Percentiles rank a stretch among this genome's conserved stretches.
Conservation (phyloP, 192 early-diverging fungal species). For the Coemansia sp. region DNA sequence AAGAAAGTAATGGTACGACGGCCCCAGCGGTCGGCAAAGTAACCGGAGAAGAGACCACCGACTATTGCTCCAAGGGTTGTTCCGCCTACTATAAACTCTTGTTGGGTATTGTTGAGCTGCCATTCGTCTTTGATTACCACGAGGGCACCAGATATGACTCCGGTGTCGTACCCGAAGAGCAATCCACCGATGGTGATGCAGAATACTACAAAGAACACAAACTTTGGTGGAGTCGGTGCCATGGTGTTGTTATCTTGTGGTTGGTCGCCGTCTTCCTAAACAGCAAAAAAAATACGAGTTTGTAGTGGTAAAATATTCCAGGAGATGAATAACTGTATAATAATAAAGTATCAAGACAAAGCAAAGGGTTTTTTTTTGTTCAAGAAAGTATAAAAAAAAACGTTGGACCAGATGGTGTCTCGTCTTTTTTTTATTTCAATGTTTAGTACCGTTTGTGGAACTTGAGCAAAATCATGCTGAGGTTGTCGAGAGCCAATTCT, state of each 20-base stretch:
- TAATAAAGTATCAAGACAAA: background rate
- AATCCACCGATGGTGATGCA: conserved; percentile 57
- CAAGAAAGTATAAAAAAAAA: background rate
- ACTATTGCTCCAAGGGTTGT: conserved; percentile 58
- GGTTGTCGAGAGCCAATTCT: conserved; percentile 1
- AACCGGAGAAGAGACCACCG: conserved; percentile 69
- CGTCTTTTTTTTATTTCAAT: too few relatives aligned
- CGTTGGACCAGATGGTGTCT: background rate
- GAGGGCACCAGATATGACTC: conserved; percentile 54
- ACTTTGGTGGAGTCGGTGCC: conserved; percentile 28
- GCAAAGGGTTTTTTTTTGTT: background rate
- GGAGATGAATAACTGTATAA: too few relatives aligned
- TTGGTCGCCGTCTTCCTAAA: background rate
- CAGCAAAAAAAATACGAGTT: background rate
- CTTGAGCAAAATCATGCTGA: background rate
- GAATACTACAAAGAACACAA: conserved; percentile 52
- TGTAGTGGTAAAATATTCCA: background rate
- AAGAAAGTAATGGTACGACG: conserved; percentile 53
- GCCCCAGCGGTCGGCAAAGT: conserved; percentile 67
- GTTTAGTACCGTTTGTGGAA: conserved; percentile 3
- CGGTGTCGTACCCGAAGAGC: conserved; percentile 59
- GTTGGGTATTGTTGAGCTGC: conserved; percentile 45
- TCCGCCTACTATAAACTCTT: conserved; percentile 55
- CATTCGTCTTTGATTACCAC: conserved; percentile 53
- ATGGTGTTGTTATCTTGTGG: conserved; percentile 1